Evolutionary conservation across 257 asterid species (phyloP).

Genomic region (Oldenlandia corymbosa): DNA sequence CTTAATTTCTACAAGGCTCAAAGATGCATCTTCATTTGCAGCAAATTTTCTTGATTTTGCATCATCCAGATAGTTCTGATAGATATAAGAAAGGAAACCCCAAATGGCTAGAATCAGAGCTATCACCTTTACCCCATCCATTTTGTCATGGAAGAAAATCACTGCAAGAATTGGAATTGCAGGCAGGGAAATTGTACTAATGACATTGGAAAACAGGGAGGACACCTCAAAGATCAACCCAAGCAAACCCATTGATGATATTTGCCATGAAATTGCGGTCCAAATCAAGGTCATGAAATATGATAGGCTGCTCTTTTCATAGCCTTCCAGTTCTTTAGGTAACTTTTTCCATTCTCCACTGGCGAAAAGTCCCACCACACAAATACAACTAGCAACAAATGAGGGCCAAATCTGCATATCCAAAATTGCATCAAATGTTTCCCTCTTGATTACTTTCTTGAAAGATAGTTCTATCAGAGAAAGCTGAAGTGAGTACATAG

Average conservation of each 20-base stretch:
- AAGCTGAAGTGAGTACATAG: slow-evolving; percentile 21
- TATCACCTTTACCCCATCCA: slow-evolving; percentile 36
- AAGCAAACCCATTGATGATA: slow-evolving; percentile 25
- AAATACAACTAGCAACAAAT: slow-evolving; percentile 22
- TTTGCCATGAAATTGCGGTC: slow-evolving; percentile 36
- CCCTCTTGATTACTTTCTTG: slow-evolving; percentile 25
- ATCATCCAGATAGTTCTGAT: slow-evolving; percentile 41
- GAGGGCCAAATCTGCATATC: slow-evolving; percentile 23
- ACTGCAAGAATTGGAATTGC: slow-evolving; percentile 35
- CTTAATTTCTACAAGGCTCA: neutral
- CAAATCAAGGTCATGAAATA: slow-evolving; percentile 32
- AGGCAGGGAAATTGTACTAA: slow-evolving; percentile 30
- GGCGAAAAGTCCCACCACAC: slow-evolving; percentile 31
- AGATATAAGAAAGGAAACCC: slow-evolving; percentile 35
- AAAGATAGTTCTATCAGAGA: slow-evolving; percentile 22
- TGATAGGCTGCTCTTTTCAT: slow-evolving; percentile 20
- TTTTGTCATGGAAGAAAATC: slow-evolving; percentile 31
- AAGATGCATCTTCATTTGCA: slow-evolving; percentile 2
- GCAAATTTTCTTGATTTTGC: slow-evolving; percentile 15
- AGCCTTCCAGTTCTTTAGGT: slow-evolving; percentile 19
- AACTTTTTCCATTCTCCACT: slow-evolving; percentile 30
- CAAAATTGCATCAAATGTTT: slow-evolving; percentile 25
- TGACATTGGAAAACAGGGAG: slow-evolving; percentile 32
- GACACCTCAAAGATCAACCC: slow-evolving; percentile 40
- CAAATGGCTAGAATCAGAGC: slow-evolving; percentile 34